Percentiles rank a stretch among this genome's conserved stretches.
Evolutionary conservation across 176 grass and related monocot species (phyloP).

Genomic region (Alloteropsis semialata): DNA sequence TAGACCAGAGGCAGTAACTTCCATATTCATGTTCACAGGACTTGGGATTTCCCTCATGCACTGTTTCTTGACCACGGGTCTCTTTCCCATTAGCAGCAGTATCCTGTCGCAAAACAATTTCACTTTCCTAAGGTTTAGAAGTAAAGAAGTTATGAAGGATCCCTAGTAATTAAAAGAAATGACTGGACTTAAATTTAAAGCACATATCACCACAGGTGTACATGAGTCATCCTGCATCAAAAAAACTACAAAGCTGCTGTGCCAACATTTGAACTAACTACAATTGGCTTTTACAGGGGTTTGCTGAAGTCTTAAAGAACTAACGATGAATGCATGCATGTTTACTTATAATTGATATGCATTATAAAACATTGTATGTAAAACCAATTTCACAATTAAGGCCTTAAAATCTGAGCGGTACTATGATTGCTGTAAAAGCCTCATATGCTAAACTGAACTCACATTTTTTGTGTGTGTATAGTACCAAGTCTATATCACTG

Average conservation of each 20-base stretch:
- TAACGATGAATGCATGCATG: neutral
- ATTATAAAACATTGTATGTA: neutral
- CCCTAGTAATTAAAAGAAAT: neutral
- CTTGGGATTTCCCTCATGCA: slow-evolving; percentile 21
- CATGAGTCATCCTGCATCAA: neutral
- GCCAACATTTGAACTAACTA: neutral
- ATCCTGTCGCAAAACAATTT: slow-evolving; percentile 22
- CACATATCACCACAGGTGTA: neutral
- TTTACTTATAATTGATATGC: neutral
- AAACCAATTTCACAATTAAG: neutral
- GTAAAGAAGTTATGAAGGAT: neutral
- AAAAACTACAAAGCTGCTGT: neutral
- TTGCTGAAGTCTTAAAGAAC: neutral
- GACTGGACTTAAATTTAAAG: neutral
- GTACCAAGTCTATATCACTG: neutral
- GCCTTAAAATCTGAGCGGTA: neutral
- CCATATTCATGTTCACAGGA: slow-evolving; percentile 77
- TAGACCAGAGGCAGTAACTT: slow-evolving; percentile 85
- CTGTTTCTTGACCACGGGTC: slow-evolving; percentile 21
- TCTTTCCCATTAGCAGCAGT: neutral
- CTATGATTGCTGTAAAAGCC: neutral
- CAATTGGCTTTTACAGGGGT: neutral
- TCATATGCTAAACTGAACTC: neutral
- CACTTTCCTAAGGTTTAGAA: neutral
- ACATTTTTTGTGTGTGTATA: neutral